phyloP scores from a whole-genome alignment of 257 asterid species.

The Gentiana macrophylla region DNA sequence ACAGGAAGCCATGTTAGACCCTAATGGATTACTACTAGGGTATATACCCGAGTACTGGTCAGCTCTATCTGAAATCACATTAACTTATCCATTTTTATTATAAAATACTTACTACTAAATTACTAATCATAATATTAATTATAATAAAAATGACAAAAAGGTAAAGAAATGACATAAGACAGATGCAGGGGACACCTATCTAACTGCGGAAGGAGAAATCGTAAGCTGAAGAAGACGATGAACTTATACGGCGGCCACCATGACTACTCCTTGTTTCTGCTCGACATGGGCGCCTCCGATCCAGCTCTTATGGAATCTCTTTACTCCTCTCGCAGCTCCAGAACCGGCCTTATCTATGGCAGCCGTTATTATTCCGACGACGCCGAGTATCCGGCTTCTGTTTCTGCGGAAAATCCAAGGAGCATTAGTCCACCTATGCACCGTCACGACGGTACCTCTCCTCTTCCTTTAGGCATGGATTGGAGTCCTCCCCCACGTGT shows the following conservation, averaged over 20 bases:
- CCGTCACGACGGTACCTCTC: constrained; percentile 71
- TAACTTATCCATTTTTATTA: too few species aligned
- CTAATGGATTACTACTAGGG: too few species aligned
- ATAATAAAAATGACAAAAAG: too few species aligned
- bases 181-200: too few species aligned
- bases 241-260: constrained; percentile 34
- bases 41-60: too few species aligned
- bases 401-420: constrained; percentile 11
- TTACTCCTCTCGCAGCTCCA: constrained; percentile 20
- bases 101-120: too few species aligned
- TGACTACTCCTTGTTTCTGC: constrained; percentile 23
- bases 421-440: constrained; percentile 31
- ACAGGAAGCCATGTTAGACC: too few species aligned
- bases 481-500: constrained; percentile 66
- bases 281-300: constrained; percentile 43
- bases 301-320: constrained; percentile 38
- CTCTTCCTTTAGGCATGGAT: constrained; percentile 83
- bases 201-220: not conserved
- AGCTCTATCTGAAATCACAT: too few species aligned
- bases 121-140: too few species aligned
- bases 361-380: constrained; percentile 3
- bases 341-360: not conserved
- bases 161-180: too few species aligned
- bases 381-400: constrained; percentile 1
- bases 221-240: constrained; percentile 16